These are phyloP conservation scores for Rhododendron ferrugineum DNA, from an alignment of 148 eudicot species.

Conservation along the genomic window DNA sequence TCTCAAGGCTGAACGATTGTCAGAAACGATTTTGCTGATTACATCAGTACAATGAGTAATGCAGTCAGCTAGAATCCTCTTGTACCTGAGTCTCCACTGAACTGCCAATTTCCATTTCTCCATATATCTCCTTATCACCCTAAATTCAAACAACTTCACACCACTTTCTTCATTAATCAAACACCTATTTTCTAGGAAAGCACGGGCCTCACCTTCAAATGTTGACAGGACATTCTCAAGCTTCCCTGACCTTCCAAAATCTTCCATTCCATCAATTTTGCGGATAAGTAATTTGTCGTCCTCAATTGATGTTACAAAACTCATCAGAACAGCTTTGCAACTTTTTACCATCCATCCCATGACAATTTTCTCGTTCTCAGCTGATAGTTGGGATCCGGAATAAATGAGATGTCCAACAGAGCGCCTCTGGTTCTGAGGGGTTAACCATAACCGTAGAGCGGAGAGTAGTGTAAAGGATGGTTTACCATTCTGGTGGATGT, in stretches of 20 bases:
- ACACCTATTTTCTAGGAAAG: conserved; percentile 35
- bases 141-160: conserved; percentile 1
- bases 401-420: conserved; percentile 46
- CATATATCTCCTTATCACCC: conserved; percentile 31
- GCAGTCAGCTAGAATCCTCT: conserved; percentile 51
- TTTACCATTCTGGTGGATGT: conserved; percentile 60
- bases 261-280: conserved; percentile 38
- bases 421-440: conserved; percentile 59
- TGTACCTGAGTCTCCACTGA: conserved; percentile 72
- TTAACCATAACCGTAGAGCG: conserved; percentile 67
- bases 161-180: conserved; percentile 19
- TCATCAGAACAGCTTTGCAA: conserved; percentile 36
- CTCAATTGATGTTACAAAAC: conserved; percentile 52
- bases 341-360: conserved; percentile 53
- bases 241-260: conserved; percentile 15
- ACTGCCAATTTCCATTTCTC: conserved; percentile 71
- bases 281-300: conserved; percentile 44
- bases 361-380: conserved; percentile 54
- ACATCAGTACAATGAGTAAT: conserved; percentile 40
- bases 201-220: conserved; percentile 31
- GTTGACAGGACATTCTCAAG: conserved; percentile 18
- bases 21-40: conserved; percentile 20
- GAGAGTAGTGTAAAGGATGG: conserved; percentile 78
- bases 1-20: background rate
- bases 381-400: conserved; percentile 61